Conservation (phyloP, 129 eudicot genomes). For the Chrysanthemum lavandulifolium region DNA sequence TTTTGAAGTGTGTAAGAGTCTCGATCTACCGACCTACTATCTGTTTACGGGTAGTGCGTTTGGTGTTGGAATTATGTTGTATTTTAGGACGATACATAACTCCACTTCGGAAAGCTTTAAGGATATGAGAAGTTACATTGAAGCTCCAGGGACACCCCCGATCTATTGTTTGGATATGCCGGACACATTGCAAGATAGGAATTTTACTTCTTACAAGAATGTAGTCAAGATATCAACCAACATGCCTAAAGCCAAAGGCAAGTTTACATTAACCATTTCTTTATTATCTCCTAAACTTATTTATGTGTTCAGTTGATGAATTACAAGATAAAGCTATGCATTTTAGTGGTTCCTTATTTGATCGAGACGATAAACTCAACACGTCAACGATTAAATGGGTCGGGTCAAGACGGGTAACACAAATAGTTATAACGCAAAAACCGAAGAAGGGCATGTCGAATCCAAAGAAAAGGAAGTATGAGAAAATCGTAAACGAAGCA, state of each 20-base stretch:
- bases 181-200: neutral
- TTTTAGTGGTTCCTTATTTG: too few species aligned
- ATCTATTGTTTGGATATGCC: constrained; percentile 11
- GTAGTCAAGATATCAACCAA: neutral
- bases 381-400: too few species aligned
- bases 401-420: too few species aligned
- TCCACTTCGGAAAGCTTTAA: neutral
- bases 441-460: too few species aligned
- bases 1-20: neutral
- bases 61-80: neutral
- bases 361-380: too few species aligned
- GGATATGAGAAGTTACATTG: constrained; percentile 5
- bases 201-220: neutral
- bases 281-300: too few species aligned
- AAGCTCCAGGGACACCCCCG: constrained; percentile 20
- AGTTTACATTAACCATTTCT: too few species aligned
- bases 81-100: neutral
- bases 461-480: too few species aligned
- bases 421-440: too few species aligned
- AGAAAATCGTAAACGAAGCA: too few species aligned
- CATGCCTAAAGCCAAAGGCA: constrained; percentile 13
- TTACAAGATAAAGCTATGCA: too few species aligned
- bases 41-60: constrained; percentile 15
- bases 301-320: too few species aligned
- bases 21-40: constrained; percentile 22